Conservation (phyloP, 352 stramenopile genomes). For the Phytophthora tentaculata region DNA sequence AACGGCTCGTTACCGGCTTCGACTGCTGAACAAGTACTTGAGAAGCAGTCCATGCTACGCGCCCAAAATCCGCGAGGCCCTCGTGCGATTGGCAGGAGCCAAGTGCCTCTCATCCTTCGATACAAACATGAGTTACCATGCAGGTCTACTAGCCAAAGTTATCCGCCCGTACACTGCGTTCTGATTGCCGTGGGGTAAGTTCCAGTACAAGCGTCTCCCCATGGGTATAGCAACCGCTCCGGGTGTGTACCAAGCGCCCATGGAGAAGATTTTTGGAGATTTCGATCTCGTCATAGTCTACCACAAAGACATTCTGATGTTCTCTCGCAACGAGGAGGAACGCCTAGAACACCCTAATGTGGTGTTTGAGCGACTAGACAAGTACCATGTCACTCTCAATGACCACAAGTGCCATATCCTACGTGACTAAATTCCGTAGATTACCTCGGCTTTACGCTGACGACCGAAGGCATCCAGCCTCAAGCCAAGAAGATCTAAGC, state of each 20-base stretch:
- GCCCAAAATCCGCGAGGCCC: not conserved
- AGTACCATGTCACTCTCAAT: not conserved
- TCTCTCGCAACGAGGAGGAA: not conserved
- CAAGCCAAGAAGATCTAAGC: not conserved
- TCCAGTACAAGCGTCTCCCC: not conserved
- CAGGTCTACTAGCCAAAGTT: not conserved
- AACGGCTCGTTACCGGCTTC: too few species aligned
- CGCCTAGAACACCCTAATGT: not conserved
- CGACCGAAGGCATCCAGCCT: not conserved
- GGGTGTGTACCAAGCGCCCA: not conserved
- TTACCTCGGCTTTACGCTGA: not conserved
- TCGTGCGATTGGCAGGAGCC: not conserved
- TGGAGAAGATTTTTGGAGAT: conserved; percentile 3
- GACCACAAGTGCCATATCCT: not conserved
- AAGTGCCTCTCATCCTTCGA: not conserved
- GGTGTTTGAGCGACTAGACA: not conserved
- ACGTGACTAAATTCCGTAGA: not conserved
- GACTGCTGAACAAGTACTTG: too few species aligned
- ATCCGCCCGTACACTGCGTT: not conserved
- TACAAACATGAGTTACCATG: not conserved
- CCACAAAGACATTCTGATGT: not conserved
- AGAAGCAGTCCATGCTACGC: not conserved
- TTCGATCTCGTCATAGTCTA: not conserved
- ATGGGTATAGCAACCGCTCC: not conserved
- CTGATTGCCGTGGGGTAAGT: not conserved